Percentiles rank a stretch among this genome's conserved stretches.
Conservation (phyloP, 768 basidiomycete species). For the Tricholomella constricta region DNA sequence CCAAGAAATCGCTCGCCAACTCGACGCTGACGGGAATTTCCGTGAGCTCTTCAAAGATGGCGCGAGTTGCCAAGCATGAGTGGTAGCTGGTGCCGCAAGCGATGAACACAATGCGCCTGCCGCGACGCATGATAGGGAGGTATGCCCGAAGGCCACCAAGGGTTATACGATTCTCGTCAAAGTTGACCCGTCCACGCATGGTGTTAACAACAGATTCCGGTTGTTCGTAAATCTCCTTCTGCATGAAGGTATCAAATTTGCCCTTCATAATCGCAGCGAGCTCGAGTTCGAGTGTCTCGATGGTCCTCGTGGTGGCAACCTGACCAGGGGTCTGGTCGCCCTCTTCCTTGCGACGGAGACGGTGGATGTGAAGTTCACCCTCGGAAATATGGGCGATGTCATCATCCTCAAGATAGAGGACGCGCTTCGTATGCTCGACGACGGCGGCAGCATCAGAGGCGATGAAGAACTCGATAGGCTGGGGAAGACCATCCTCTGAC, state of each 20-base stretch:
- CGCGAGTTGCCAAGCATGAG: conserved; percentile 93
- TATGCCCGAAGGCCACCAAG: conserved; percentile 96
- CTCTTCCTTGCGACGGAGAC: conserved; percentile 87
- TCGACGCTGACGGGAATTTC: conserved; percentile 98
- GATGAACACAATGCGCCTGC: conserved; percentile 92
- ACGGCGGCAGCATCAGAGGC: conserved; percentile 97
- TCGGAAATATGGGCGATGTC: conserved; percentile 98
- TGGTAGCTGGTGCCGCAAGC: conserved; percentile 99
- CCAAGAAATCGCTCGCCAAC: conserved; percentile 96
- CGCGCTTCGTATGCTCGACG: conserved; percentile 98
- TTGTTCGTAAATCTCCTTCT: conserved; percentile 99
- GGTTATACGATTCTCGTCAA: conserved; percentile 87
- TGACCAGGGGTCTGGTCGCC: conserved; percentile 60
- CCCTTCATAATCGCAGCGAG: conserved; percentile 99
- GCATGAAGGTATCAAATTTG: conserved; percentile 99
- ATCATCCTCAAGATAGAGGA: conserved; percentile 97
- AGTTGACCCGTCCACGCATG: conserved; percentile 99
- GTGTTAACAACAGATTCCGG: conserved; percentile 99
- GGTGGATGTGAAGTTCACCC: conserved; percentile 98
- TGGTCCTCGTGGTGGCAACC: conserved; percentile 79
- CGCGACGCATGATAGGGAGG: conserved; percentile 92
- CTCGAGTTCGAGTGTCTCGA: conserved; percentile 98
- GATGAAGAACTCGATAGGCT: conserved; percentile 99
- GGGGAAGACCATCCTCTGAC: conserved; percentile 96
- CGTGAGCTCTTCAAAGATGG: conserved; percentile 98